Base-by-base conservation (phyloP, 768 basidiomycete species). In the Cantharellus cinnabarinus region DNA sequence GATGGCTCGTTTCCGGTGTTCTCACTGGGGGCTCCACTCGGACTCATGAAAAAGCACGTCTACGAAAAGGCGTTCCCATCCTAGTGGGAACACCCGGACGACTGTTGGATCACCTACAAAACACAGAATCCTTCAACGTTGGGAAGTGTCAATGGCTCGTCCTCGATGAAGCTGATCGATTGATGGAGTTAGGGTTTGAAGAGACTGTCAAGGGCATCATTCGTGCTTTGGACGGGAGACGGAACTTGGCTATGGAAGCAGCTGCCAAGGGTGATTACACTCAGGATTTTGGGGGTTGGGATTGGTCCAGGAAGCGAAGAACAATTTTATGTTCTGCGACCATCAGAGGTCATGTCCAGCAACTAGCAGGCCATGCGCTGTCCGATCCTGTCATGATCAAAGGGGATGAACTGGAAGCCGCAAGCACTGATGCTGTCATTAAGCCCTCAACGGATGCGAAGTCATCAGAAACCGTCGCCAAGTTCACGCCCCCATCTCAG, bases 131-230 rank as follows among this genome's bases (percentile, higher is more conserved):
- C 0, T 89, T 99, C 71, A 83, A 91, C 61, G 79, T 93, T 59
- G 90, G 85, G 57, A 94, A 93, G 71, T 89, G 88, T 68, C 80
- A 88, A 53, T 99, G 94, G 90, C 76, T 99, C 39, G 82, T 99
- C 4, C 79, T 98, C 35, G 95, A 99, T 67, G 95, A 99, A 72
- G 93, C 94, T 3, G 95, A 99, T 70, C 77, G 91, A 48, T 72
- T 99, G 56, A 98, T 98, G 93, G 93, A 98, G 63, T 79, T 98
- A 50, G 95, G 95, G 0, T 99, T 99, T 63, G 93, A 95, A 68
- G 91, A 98, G 67, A 89, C 90, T 0, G 85, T 99, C 65, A 79
- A 78, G 59, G 90, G 89, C 1, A 95, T 98, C 63, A 72, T 98
- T 41, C 79, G 83, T 65, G 83, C 85, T 5, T 69, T 99, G 29